phyloP scores from a whole-genome alignment of 495 filamentous ascomycete genomes.

The Neurospora sp. region DNA sequence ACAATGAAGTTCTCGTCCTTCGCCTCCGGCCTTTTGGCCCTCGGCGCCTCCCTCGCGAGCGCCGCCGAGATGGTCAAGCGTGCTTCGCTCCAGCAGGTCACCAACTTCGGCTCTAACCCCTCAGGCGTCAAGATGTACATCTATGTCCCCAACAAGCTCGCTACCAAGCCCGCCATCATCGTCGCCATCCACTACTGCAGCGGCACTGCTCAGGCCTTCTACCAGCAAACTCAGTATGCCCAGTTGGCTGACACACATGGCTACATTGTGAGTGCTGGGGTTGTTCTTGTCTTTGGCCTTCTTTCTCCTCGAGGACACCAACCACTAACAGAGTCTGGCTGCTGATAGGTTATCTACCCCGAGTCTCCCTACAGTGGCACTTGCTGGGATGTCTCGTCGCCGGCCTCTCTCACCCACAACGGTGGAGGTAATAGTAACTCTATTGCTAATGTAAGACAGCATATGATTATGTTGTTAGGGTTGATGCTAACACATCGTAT shows the following conservation, averaged over 20 bases:
- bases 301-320: too few species aligned
- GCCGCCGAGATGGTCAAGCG: constrained; percentile 13
- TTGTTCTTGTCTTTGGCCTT: too few species aligned
- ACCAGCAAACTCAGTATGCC: constrained; percentile 37
- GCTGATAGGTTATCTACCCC: constrained; percentile 25
- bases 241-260: constrained; percentile 41
- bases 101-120: constrained; percentile 30
- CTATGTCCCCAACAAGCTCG: constrained; percentile 29
- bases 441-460: constrained; percentile 34
- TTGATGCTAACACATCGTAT: not conserved
- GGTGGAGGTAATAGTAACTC: constrained; percentile 49
- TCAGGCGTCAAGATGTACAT: constrained; percentile 29
- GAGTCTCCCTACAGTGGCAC: constrained; percentile 34
- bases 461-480: not conserved
- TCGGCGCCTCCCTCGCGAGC: constrained; percentile 10
- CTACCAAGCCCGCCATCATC: constrained; percentile 31
- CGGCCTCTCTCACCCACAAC: constrained; percentile 42
- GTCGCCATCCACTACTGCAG: constrained; percentile 48
- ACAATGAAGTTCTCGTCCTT: constrained; percentile 22
- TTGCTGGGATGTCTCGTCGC: constrained; percentile 54
- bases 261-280: constrained; percentile 33
- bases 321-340: too few species aligned
- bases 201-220: constrained; percentile 42
- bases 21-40: constrained; percentile 17
- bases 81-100: constrained; percentile 26